A percentile compares a stretch with the other conserved stretches of the same genome.
These are phyloP conservation scores for Termitomyces sp. DNA, from an alignment of 768 basidiomycete species.

Conservation along the genomic window DNA sequence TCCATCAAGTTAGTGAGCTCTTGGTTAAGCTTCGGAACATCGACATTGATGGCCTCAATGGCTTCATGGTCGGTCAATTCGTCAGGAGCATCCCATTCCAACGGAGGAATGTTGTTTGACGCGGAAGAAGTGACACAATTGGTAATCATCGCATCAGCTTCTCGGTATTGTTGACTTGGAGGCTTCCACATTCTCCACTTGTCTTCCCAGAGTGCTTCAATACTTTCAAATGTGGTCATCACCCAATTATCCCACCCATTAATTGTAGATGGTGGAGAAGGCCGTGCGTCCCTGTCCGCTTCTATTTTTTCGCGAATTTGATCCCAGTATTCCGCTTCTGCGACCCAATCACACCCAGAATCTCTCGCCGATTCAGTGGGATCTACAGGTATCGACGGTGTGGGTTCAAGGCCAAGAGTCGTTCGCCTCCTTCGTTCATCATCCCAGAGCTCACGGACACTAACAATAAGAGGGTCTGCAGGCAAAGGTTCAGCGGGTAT, in stretches of 20 bases:
- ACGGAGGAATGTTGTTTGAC: neutral
- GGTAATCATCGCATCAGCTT: neutral
- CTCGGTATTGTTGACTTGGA: neutral
- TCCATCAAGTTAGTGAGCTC: slow-evolving; percentile 36
- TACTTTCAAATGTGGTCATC: slow-evolving; percentile 87
- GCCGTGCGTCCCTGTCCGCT: slow-evolving; percentile 26
- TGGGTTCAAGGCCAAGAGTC: slow-evolving; percentile 62
- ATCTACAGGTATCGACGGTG: slow-evolving; percentile 69
- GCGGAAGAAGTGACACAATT: neutral
- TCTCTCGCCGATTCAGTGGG: slow-evolving; percentile 59
- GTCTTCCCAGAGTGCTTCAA: slow-evolving; percentile 81
- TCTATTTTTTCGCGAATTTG: slow-evolving; percentile 62
- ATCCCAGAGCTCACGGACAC: slow-evolving; percentile 94
- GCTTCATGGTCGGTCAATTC: slow-evolving; percentile 12
- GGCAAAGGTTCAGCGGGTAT: slow-evolving; percentile 53
- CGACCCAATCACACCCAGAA: slow-evolving; percentile 59
- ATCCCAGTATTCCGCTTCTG: slow-evolving; percentile 73
- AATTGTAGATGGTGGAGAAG: slow-evolving; percentile 8
- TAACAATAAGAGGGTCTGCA: slow-evolving; percentile 73
- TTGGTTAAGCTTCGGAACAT: slow-evolving; percentile 47
- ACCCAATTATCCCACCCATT: slow-evolving; percentile 66
- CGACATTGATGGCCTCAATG: slow-evolving; percentile 36
- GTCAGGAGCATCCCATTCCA: slow-evolving; percentile 4
- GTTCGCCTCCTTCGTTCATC: slow-evolving; percentile 81
- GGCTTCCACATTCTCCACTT: slow-evolving; percentile 57